Base-by-base conservation (phyloP, 306 rosid genomes). In the Cucurbita maxima region DNA sequence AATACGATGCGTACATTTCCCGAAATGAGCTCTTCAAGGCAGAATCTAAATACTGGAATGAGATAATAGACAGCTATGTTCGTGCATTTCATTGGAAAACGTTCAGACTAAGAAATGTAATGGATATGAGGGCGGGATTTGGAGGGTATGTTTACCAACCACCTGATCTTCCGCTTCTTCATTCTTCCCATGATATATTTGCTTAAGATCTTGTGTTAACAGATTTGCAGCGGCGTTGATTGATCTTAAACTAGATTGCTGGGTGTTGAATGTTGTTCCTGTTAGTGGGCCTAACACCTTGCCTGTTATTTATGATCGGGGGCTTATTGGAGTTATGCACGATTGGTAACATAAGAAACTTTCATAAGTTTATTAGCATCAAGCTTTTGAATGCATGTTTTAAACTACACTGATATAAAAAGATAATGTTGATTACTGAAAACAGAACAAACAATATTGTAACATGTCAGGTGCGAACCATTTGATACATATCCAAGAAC, bases 401-500 rank as follows among this genome's bases (percentile, higher is more conserved):
- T 55, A 15, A 36, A 13, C 64, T n/a, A n/a, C 20, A 51, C 41
- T 62, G 58, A 18, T 37, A 56, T 18, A 67, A 48, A 10, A 16
- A 5, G 34, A 58, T 30, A 52, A 75, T 19, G 69, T 62, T 25
- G 22, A 7, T 77, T n/a, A 81, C 76, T 18, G 18, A 7, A 77
- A 43, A 81, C 80, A 78, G 57, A 68, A 34, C 43, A 25, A 43
- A 72, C 70, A 67, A 47, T 64, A 51, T 4, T 19, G 77, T 22
- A 73, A 20, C 55, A 47, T 47, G 56, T 19, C 70, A 93, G 98
- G 98, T 93, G 98, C 10, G 98, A 93, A 77, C 96, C 98, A 18
- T 90, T 93, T 75, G 97, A 93, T 75, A 88, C 98, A 53, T 93
- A 93, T 76, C 98, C 97, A 34, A 88, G 94, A 86, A 90, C 98